A percentile compares a stretch with the other conserved stretches of the same genome.
These are phyloP conservation scores for Cystoisospora suis DNA, from an alignment of 169 alveolate species.

Conservation along the genomic window DNA sequence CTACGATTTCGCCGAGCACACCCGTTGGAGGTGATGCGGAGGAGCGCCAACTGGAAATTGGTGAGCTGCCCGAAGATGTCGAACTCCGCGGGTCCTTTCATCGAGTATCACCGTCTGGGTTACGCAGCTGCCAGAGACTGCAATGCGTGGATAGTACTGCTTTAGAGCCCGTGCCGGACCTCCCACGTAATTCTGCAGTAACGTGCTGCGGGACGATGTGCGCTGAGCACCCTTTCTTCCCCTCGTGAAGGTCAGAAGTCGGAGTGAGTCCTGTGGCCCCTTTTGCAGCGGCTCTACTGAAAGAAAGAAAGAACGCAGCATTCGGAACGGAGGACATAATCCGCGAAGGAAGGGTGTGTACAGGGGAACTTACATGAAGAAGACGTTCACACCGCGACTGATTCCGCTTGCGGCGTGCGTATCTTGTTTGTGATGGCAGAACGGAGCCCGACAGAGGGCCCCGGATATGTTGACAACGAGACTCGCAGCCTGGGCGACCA, in stretches of 20 bases:
- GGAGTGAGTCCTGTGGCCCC: neutral
- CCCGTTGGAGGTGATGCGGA: neutral
- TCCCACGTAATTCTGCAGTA: no score
- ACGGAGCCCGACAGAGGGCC: neutral
- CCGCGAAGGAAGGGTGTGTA: neutral
- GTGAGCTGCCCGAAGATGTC: neutral
- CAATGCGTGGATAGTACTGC: neutral
- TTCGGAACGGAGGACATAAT: neutral
- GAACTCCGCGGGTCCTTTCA: neutral
- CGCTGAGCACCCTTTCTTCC: no score
- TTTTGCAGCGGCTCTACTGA: neutral
- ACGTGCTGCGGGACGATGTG: no score
- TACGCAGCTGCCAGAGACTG: neutral
- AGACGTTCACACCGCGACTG: neutral
- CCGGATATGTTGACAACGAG: neutral
- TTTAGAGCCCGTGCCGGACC: no score
- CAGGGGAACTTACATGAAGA: neutral
- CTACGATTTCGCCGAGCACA: conserved; percentile 7
- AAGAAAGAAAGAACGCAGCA: neutral
- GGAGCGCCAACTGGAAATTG: conserved; percentile 14
- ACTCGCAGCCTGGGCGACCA: neutral
- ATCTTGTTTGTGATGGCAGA: neutral
- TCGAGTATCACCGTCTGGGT: neutral
- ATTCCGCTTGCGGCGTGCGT: neutral
- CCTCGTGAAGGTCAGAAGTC: neutral